Percentiles rank a stretch among this genome's conserved stretches.
phyloP scores from a whole-genome alignment of 1,139 yeast genomes.

The Taiozyma sp. region DNA sequence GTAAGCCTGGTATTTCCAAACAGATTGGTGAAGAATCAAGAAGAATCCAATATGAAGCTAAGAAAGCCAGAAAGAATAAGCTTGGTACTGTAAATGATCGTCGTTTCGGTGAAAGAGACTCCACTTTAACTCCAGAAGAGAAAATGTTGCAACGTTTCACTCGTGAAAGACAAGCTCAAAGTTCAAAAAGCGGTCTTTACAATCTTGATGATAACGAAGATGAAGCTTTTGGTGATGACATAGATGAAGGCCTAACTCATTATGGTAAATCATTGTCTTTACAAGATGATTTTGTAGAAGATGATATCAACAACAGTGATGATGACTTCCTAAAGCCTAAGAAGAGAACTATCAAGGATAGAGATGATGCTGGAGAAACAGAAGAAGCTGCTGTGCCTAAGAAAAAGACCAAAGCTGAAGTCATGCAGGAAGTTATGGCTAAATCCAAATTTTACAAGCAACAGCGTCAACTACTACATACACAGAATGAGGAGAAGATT shows the following conservation, averaged over 20 bases:
- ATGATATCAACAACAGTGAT: conserved; percentile 36
- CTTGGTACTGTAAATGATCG: conserved; percentile 79
- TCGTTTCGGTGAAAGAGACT: conserved; percentile 87
- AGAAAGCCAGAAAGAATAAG: conserved; percentile 54
- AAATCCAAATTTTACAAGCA: conserved; percentile 87
- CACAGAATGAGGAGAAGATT: conserved; percentile 63
- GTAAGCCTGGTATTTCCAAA: conserved; percentile 67
- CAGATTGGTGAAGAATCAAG: conserved; percentile 76
- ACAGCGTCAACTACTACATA: conserved; percentile 78
- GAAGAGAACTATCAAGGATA: conserved; percentile 19
- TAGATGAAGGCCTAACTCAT: conserved; percentile 59
- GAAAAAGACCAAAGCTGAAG: conserved; percentile 87
- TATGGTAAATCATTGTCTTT: conserved; percentile 64
- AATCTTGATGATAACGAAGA: conserved; percentile 66
- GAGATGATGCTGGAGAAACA: conserved; percentile 25
- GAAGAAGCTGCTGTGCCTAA: conserved; percentile 43
- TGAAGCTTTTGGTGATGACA: conserved; percentile 35
- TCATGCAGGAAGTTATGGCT: conserved; percentile 94
- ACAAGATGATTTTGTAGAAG: conserved; percentile 43
- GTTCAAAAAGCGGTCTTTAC: conserved; percentile 51
- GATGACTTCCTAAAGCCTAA: conserved; percentile 27
- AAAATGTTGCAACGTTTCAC: conserved; percentile 95
- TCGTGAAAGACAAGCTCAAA: conserved; percentile 65
- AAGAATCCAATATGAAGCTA: conserved; percentile 60
- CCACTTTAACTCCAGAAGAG: conserved; percentile 72